phyloP scores from a whole-genome alignment of 257 asterid genomes.

The Ilex aquifolium region DNA sequence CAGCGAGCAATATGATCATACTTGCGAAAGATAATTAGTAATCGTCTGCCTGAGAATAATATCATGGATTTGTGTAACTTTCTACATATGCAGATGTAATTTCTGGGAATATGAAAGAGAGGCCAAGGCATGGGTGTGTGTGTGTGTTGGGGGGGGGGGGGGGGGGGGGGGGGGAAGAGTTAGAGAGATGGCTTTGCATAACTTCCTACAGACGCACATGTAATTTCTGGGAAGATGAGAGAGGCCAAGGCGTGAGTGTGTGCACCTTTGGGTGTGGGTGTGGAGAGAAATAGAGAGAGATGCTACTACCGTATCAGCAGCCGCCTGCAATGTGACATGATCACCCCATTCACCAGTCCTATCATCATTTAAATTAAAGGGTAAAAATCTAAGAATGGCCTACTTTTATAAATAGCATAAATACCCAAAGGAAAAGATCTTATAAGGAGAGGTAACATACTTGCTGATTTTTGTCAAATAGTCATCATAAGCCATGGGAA shows the following conservation, averaged over 20 bases:
- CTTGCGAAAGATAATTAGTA: no score
- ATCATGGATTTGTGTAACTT: no score
- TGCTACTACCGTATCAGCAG: slow-evolving; percentile 69
- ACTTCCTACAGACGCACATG: not conserved
- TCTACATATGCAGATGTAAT: no score
- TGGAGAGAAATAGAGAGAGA: slow-evolving; percentile 12
- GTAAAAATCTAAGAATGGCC: not conserved
- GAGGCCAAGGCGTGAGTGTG: no score
- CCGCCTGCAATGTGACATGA: slow-evolving; percentile 91
- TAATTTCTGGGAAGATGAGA: not conserved
- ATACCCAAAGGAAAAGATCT: slow-evolving; percentile 7
- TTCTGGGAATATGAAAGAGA: no score
- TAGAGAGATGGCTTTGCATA: not conserved
- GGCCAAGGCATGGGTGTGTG: not conserved
- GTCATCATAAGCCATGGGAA: slow-evolving; percentile 64
- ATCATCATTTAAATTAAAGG: slow-evolving; percentile 14
- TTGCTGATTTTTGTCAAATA: slow-evolving; percentile 69
- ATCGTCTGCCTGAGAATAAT: no score
- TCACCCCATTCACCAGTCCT: slow-evolving; percentile 98
- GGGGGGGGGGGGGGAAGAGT: not conserved
- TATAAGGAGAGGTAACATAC: slow-evolving; percentile 29
- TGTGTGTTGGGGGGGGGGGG: not conserved
- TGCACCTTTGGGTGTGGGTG: not conserved
- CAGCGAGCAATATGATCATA: no score
- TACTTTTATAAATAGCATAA: not conserved